phyloP scores from a whole-genome alignment of 148 eudicot species.

The Spergularia bocconei region DNA sequence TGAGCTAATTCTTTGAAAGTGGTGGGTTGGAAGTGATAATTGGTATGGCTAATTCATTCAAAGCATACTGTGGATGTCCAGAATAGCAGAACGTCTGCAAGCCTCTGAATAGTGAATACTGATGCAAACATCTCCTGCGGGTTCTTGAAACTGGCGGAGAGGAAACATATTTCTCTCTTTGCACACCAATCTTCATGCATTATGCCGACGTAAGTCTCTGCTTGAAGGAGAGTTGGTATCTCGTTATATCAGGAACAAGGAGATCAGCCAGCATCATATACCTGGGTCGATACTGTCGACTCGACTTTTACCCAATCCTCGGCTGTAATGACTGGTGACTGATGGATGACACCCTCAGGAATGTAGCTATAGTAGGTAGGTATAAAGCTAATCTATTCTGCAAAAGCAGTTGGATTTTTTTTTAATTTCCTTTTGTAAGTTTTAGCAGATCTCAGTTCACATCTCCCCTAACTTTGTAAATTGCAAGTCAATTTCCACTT shows the following conservation, averaged over 20 bases:
- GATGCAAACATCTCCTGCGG: constrained; percentile 3
- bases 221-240: constrained; percentile 7
- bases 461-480: constrained; percentile 21
- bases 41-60: background rate
- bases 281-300: background rate
- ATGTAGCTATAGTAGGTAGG: constrained; percentile 14
- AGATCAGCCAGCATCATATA: constrained; percentile 7
- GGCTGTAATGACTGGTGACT: background rate
- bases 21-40: constrained; percentile 1
- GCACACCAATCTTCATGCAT: constrained; percentile 5
- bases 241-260: background rate
- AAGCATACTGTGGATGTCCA: constrained; percentile 6
- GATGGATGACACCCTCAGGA: constrained; percentile 8
- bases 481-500: constrained; percentile 24
- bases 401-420: constrained; percentile 25
- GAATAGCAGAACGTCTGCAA: constrained; percentile 11
- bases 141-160: background rate
- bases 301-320: background rate
- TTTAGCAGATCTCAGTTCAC: background rate
- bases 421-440: background rate
- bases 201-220: background rate
- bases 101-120: background rate
- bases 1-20: constrained; percentile 5
- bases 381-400: constrained; percentile 16
- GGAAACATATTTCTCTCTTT: background rate